A percentile compares a stretch with the other conserved stretches of the same genome.
These are phyloP conservation scores for Phyllosticta citrichinensis DNA, from an alignment of 2,329 filamentous ascomycete species.

Conservation along the genomic window DNA sequence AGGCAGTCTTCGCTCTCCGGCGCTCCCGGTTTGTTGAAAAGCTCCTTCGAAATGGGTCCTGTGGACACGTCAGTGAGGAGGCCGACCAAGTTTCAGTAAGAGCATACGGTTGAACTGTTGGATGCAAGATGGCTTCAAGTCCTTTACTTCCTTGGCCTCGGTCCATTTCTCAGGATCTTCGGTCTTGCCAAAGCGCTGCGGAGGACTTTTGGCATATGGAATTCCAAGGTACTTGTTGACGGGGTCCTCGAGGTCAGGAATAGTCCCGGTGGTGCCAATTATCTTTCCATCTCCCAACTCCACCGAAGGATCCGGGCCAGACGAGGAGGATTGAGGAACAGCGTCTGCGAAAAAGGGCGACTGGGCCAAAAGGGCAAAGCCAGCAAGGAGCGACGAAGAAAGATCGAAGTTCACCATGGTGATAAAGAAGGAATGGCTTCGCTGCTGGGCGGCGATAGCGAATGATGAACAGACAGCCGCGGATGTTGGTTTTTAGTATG, in stretches of 20 bases:
- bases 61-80: not conserved
- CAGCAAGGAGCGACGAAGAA: not conserved
- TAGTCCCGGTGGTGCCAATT: constrained; percentile 18
- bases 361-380: not conserved
- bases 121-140: constrained; percentile 20
- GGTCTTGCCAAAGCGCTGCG: constrained; percentile 20
- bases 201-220: constrained; percentile 19
- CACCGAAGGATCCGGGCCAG: not conserved
- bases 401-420: not conserved
- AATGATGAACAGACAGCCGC: not conserved
- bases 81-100: not conserved
- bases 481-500: not conserved
- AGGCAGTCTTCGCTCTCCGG: constrained; percentile 45
- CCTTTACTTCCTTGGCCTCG: constrained; percentile 15
- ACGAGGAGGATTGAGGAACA: not conserved
- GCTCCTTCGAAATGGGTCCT: not conserved
- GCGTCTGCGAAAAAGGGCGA: not conserved
- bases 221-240: constrained; percentile 24
- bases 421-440: not conserved
- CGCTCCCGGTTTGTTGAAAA: not conserved
- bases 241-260: constrained; percentile 13
- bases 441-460: not conserved
- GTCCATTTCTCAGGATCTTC: constrained; percentile 14
- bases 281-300: constrained; percentile 14
- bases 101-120: constrained; percentile 17